Percentiles rank a stretch among this genome's conserved stretches.
Conservation (phyloP, 345 rosid genomes). For the Draba incana region DNA sequence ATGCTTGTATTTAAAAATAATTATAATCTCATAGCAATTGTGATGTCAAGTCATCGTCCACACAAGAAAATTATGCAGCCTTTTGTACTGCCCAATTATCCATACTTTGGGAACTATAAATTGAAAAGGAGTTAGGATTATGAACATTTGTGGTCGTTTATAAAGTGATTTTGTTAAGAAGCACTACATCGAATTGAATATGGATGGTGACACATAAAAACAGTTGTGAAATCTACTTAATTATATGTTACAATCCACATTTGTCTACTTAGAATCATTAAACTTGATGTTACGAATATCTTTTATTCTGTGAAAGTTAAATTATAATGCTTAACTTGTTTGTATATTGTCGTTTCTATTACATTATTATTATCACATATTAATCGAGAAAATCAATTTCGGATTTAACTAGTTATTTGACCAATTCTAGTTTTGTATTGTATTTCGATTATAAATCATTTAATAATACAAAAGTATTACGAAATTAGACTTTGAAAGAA, state of each 20-base stretch:
- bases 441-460: background rate
- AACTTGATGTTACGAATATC: background rate
- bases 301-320: background rate
- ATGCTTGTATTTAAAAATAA: constrained; percentile 13
- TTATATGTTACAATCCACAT: too few species aligned
- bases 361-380: too few species aligned
- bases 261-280: background rate
- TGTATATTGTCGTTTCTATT: background rate
- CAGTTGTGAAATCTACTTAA: too few species aligned
- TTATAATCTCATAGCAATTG: constrained; percentile 7
- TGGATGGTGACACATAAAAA: too few species aligned
- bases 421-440: too few species aligned
- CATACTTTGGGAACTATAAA: constrained; percentile 13
- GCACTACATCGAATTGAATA: too few species aligned
- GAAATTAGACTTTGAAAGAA: background rate
- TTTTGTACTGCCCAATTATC: background rate
- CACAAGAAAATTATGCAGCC: constrained; percentile 22
- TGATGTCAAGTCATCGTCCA: constrained; percentile 36
- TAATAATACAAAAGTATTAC: background rate
- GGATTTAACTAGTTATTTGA: too few species aligned
- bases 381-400: too few species aligned
- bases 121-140: constrained; percentile 7
- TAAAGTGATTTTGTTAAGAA: too few species aligned
- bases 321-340: background rate
- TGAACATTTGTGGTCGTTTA: background rate